These are phyloP conservation scores for Thalassiosira mediterranea DNA, from an alignment of 352 stramenopile species.

Conservation along the genomic window DNA sequence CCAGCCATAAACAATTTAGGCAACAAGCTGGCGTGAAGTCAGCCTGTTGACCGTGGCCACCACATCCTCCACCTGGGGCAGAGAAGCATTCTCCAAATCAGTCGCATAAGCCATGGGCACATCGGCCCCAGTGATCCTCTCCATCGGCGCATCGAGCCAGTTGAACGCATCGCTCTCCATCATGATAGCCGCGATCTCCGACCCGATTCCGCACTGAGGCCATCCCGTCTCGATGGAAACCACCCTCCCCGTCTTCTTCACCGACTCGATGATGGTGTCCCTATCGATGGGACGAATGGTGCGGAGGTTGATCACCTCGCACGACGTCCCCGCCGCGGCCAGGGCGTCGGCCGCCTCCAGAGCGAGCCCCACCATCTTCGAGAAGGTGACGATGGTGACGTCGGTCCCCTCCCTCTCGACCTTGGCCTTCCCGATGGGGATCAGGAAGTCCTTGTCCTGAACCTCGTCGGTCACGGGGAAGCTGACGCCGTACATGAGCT, in stretches of 20 bases:
- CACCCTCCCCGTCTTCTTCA: constrained; percentile 98
- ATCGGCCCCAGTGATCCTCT: constrained; percentile 96
- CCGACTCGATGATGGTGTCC: constrained; percentile 95
- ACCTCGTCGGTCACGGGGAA: constrained; percentile 98
- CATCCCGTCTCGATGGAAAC: constrained; percentile 97
- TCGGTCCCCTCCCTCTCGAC: constrained; percentile 96
- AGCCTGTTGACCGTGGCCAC: constrained; percentile 91
- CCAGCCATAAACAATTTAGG: too few relatives aligned
- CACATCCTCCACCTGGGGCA: constrained; percentile 95
- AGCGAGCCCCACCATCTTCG: constrained; percentile 94
- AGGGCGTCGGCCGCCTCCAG: constrained; percentile 95
- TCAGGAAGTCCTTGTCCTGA: constrained; percentile 95
- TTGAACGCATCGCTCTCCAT: constrained; percentile 98
- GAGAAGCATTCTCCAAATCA: constrained; percentile 93
- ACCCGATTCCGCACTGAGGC: constrained; percentile 95
- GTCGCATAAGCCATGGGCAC: constrained; percentile 98
- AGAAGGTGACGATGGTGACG: constrained; percentile 98
- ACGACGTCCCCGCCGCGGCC: constrained; percentile 92
- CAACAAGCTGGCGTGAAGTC: constrained; percentile 69
- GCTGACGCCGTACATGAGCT: constrained; percentile 96
- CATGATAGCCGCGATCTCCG: constrained; percentile 96
- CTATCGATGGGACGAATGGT: constrained; percentile 96
- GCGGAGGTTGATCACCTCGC: constrained; percentile 94
- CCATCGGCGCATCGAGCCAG: constrained; percentile 97
- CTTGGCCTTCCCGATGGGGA: constrained; percentile 99